Conservation (phyloP, 768 basidiomycete species). For the Tricholoma hemisulphureum region DNA sequence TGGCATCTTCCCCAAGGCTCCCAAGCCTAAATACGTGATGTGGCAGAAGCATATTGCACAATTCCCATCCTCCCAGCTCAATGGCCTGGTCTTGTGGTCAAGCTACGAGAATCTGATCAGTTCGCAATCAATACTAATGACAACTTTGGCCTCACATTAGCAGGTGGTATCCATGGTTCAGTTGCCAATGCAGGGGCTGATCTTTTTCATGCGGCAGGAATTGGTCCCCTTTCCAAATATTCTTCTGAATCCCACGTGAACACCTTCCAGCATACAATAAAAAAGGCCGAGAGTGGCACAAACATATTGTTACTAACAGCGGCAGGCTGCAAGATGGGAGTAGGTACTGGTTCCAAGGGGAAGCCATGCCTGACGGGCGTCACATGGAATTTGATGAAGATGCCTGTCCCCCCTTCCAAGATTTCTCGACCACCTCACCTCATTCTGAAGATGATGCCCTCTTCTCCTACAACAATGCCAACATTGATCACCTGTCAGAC, state of each 20-base stretch:
- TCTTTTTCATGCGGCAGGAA: slow-evolving; percentile 16
- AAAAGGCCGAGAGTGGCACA: background rate
- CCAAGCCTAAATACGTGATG: slow-evolving; percentile 34
- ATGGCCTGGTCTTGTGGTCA: slow-evolving; percentile 33
- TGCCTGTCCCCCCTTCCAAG: background rate
- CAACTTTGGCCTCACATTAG: background rate
- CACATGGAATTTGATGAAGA: background rate
- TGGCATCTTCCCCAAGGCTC: slow-evolving; percentile 34
- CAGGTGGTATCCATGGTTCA: no score
- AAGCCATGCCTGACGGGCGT: no score
- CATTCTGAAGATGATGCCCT: background rate
- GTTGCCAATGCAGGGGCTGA: slow-evolving; percentile 5
- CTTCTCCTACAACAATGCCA: slow-evolving; percentile 12
- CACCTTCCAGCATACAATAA: background rate
- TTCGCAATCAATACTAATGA: slow-evolving; percentile 3
- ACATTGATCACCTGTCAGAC: slow-evolving; percentile 30
- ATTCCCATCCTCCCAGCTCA: slow-evolving; percentile 27
- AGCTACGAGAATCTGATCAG: slow-evolving; percentile 4
- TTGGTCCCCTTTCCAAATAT: no score
- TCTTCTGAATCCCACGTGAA: no score
- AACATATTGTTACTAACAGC: background rate
- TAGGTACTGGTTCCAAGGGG: background rate
- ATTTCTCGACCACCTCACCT: background rate
- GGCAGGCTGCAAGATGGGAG: background rate
- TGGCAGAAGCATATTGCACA: slow-evolving; percentile 38